These are phyloP conservation scores for Pyrenopolyporus hunteri DNA, from an alignment of 495 filamentous ascomycete genomes.

Conservation along the genomic window DNA sequence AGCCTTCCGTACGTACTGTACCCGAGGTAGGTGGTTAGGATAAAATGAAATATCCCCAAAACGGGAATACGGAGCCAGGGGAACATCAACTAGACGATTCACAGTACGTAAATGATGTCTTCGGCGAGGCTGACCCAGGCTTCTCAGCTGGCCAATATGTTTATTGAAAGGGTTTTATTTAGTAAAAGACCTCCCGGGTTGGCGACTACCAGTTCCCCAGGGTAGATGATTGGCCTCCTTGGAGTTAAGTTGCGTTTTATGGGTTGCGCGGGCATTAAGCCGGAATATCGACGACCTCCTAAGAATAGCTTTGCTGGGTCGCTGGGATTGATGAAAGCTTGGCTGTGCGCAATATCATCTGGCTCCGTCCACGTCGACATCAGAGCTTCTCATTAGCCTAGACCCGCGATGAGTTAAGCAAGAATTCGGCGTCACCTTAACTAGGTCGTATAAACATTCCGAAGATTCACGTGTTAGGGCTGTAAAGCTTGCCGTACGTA, in stretches of 20 bases:
- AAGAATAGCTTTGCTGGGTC: slow-evolving; percentile 36
- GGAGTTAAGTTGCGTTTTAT: slow-evolving; percentile 31
- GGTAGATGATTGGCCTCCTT: slow-evolving; percentile 32
- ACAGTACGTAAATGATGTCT: slow-evolving; percentile 26
- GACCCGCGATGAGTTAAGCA: slow-evolving; percentile 1
- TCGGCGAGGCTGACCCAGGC: slow-evolving; percentile 38
- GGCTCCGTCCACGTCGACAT: slow-evolving; percentile 24
- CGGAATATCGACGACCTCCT: slow-evolving; percentile 35
- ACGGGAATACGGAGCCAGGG: slow-evolving; percentile 31
- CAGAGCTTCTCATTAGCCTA: slow-evolving; percentile 21
- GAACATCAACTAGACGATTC: slow-evolving; percentile 15
- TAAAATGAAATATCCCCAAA: slow-evolving; percentile 35
- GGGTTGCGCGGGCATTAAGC: slow-evolving; percentile 41
- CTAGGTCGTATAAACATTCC: slow-evolving; percentile 8
- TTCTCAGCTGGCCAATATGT: slow-evolving; percentile 33
- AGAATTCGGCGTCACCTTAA: slow-evolving; percentile 5
- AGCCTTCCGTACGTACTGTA: slow-evolving; percentile 3
- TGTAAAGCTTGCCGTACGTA: no score
- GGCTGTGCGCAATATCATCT: slow-evolving; percentile 30
- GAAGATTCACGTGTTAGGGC: no score
- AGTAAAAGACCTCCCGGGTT: slow-evolving; percentile 28
- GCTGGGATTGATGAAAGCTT: slow-evolving; percentile 35
- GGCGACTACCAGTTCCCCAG: slow-evolving; percentile 30
- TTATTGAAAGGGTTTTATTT: slow-evolving; percentile 24
- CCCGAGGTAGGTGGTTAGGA: slow-evolving; percentile 31